Base-by-base conservation (phyloP, 2,329 filamentous ascomycete species). In the Stromatinia cepivora region DNA sequence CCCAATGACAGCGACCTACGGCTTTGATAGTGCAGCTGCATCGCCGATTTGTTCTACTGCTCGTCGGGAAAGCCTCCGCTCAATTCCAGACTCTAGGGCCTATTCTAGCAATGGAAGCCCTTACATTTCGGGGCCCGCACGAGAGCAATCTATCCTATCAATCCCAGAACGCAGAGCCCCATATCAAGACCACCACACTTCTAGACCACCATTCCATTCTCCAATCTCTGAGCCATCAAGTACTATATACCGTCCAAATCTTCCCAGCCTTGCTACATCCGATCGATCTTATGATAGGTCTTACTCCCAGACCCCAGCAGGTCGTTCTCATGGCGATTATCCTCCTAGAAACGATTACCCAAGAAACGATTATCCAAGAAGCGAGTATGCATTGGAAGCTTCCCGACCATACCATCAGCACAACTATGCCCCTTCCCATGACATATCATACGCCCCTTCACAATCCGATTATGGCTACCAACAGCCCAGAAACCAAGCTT, bases 391-490 rank as follows among this genome's bases (percentile, higher is more conserved):
- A 39, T 66, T 66, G 50, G 63, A 66, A 20, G 63, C 50, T 45
- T 56, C 50, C 36, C 63, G 36, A 4, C 22, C 63, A 42, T 54
- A 59, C 22, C 25, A 39, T 7, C 66, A 61, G 22, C 36, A 62
- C 34, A 67, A 39, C 34, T 45, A 65, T 53, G 22, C 22, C 28
- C 10, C 22, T 2, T 31, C 58, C 45, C 62, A 53, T 22, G 62
- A 66, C 20, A 42, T 11, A 36, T 25, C 56, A 65, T 56, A 65
- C n/a, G 48, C 39, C 0, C 17, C 66, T 45, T 50, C 70, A 13
- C 52, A 50, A 22, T 67, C 53, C 2, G 22, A 50, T 20, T 70
- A 70, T 25, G 67, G 68, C 6, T 70, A 71, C 31, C 68, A 71
- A 42, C 70, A 64, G n/a, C 70, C 70, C 22, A 62, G 66, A 31